phyloP scores from a whole-genome alignment of 257 asterid genomes.

The Rhazya stricta region DNA sequence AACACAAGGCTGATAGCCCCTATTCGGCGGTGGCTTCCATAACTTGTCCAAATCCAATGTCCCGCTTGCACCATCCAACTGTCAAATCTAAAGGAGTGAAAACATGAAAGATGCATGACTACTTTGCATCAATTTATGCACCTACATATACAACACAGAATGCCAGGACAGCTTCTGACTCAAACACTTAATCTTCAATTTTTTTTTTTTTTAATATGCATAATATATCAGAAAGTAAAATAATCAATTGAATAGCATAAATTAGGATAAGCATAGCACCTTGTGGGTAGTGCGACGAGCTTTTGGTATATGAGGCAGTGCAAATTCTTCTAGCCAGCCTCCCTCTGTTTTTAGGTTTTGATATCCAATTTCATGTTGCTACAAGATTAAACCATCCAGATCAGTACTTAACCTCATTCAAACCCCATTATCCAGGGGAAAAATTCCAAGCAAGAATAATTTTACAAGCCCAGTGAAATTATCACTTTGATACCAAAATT shows the following conservation, averaged over 20 bases:
- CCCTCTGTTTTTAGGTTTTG: conserved; percentile 56
- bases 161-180: conserved; percentile 14
- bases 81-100: conserved; percentile 88
- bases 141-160: conserved; percentile 4
- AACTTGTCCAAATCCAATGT: conserved; percentile 43
- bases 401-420: conserved; percentile 22
- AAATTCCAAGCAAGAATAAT: background rate
- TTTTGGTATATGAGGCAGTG: conserved; percentile 43
- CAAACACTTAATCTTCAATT: background rate
- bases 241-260: background rate
- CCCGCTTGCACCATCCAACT: conserved; percentile 53
- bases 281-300: conserved; percentile 44
- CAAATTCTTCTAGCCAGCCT: conserved; percentile 50
- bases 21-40: conserved; percentile 77
- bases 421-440: background rate
- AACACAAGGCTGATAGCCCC: conserved; percentile 70
- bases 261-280: conserved; percentile 40
- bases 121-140: conserved; percentile 25
- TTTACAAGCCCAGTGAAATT: background rate
- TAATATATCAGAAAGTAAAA: background rate
- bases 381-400: conserved; percentile 33
- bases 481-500: conserved; percentile 1
- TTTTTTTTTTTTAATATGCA: background rate
- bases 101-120: conserved; percentile 52
- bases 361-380: conserved; percentile 63